These are phyloP conservation scores for Dryadomyces quercus-mongolicae DNA, from an alignment of 2,329 filamentous ascomycete species.

Conservation along the genomic window DNA sequence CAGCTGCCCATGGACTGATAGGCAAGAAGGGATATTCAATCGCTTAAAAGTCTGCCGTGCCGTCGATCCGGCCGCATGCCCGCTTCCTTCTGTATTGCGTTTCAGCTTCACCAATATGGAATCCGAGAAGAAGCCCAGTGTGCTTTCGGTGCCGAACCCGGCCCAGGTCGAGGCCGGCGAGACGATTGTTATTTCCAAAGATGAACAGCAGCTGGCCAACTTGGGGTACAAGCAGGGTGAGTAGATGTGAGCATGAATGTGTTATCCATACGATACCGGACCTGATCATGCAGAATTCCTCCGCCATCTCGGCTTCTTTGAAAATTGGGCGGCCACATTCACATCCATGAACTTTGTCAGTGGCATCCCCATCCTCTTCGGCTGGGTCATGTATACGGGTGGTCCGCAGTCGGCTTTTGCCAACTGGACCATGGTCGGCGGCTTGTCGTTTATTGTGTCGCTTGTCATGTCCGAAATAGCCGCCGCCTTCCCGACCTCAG, in stretches of 20 bases:
- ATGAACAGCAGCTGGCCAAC: slow-evolving; percentile 21
- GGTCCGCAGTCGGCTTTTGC: slow-evolving; percentile 24
- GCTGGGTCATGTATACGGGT: slow-evolving; percentile 25
- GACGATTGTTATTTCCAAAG: slow-evolving; percentile 10
- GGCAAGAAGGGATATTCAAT: neutral
- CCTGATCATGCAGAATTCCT: slow-evolving; percentile 16
- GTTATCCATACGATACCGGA: neutral
- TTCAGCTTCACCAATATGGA: too few species aligned
- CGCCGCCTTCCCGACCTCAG: slow-evolving; percentile 23
- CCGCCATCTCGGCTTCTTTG: slow-evolving; percentile 23
- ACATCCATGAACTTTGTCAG: slow-evolving; percentile 25
- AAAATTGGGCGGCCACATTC: slow-evolving; percentile 24
- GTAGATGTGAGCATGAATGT: neutral
- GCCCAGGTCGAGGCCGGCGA: slow-evolving; percentile 6
- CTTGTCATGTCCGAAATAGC: slow-evolving; percentile 24
- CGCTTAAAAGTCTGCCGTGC: too few species aligned
- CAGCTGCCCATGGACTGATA: neutral
- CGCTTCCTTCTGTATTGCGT: too few species aligned
- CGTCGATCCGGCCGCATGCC: too few species aligned
- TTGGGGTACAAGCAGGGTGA: slow-evolving; percentile 21
- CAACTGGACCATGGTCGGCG: slow-evolving; percentile 26
- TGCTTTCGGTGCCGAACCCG: neutral
- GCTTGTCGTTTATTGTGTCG: slow-evolving; percentile 21
- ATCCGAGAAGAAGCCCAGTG: neutral
- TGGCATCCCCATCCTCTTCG: slow-evolving; percentile 26